Base-by-base conservation (phyloP, 1,284 basidiomycete species). In the Moniliella sp. region DNA sequence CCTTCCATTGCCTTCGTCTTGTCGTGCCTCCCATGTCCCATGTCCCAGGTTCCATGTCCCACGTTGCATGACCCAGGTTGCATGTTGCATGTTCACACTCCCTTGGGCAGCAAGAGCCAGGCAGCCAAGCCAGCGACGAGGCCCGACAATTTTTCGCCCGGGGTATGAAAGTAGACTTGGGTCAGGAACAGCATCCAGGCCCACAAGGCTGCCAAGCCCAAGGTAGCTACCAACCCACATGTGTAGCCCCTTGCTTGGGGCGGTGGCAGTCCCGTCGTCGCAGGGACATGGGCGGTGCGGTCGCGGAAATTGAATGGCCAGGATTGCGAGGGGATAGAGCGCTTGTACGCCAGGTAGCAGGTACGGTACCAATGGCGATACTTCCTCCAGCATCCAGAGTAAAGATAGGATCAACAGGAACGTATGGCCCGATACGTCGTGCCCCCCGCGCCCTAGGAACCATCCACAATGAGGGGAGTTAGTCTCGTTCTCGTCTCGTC, bases 391-490 rank as follows among this genome's bases (percentile, higher is more conserved):
- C 25, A 91, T 68, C 55, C 91, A 75, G 12, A 91, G 65, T 5
- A 70, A 65, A n/a, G 75, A 70, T 64, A 91, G 71, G 1, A 78
- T 78, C 45, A 94, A 69, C 40, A 97, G 69, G 65, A 93, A 94
- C 15, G 83, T 70, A 57, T 97, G 88, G 2, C 86, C 86, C 0
- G 81, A 86, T 9, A 94, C 73, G 53, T 97, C 88, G 59, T 91
- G 83, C 0, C 86, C 86, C 39, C 70, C 74, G 50, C 71, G 70
- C 45, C 80, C 60, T 25, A 14, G 4, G 19, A n/a, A n/a, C n/a
- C n/a, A n/a, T n/a, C n/a, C n/a, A n/a, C n/a, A n/a, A n/a, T n/a
- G n/a, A n/a, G n/a, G n/a, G n/a, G n/a, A n/a, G n/a, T n/a, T n/a
- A n/a, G n/a, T n/a, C n/a, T n/a, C n/a, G n/a, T n/a, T n/a, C n/a